phyloP scores from a whole-genome alignment of 441 rosid genomes.

The Omphalea diandra region DNA sequence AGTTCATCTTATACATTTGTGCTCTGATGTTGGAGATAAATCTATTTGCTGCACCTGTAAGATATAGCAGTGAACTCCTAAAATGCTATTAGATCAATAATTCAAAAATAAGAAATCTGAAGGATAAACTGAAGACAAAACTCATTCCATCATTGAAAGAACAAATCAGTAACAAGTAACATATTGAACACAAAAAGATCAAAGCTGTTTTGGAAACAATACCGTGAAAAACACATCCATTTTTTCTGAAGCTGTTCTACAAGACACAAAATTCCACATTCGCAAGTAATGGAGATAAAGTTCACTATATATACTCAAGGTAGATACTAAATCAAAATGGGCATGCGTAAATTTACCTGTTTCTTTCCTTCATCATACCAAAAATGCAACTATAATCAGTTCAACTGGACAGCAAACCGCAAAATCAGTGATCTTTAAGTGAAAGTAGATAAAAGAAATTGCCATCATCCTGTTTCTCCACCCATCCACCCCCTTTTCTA shows the following conservation, averaged over 20 bases:
- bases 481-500: no score
- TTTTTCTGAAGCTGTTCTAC: neutral
- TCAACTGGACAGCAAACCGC: neutral
- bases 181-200: neutral
- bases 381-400: neutral
- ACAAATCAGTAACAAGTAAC: neutral
- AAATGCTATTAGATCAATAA: neutral
- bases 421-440: neutral
- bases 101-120: neutral
- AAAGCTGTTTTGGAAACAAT: neutral
- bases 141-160: no score
- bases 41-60: no score
- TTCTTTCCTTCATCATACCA: neutral
- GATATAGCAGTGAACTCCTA: neutral
- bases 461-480: no score
- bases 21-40: no score
- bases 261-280: neutral
- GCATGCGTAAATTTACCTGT: neutral
- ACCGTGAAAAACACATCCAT: neutral
- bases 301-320: neutral
- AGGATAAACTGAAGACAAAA: no score
- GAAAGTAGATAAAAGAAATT: neutral
- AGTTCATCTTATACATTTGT: no score
- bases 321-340: neutral
- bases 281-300: neutral